Percentiles rank a stretch among this genome's conserved stretches.
These are phyloP conservation scores for Thalassiosira exigua DNA, from an alignment of 352 stramenopile genomes.

Conservation along the genomic window DNA sequence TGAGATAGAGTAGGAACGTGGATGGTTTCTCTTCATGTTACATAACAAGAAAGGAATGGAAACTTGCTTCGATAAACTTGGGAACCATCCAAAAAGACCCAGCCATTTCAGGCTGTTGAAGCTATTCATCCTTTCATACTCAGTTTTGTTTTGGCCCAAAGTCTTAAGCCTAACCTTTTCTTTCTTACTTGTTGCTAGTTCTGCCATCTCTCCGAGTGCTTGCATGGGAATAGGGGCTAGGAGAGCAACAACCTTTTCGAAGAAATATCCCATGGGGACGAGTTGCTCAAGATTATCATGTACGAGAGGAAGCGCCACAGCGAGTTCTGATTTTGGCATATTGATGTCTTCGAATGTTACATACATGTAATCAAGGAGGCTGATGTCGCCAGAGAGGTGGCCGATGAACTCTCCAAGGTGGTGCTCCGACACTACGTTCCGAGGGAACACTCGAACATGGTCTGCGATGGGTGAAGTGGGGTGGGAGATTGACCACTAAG, in stretches of 20 bases:
- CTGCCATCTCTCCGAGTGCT: conserved; percentile 20
- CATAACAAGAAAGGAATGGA: conserved; percentile 29
- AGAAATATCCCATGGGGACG: conserved; percentile 29
- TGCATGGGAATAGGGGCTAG: conserved; percentile 37
- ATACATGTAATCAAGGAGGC: conserved; percentile 46
- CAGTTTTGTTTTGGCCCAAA: conserved; percentile 18
- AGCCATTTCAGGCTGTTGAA: conserved; percentile 43
- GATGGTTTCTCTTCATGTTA: conserved; percentile 49
- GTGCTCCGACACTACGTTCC: conserved; percentile 19
- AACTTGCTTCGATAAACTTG: conserved; percentile 37
- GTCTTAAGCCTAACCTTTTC: conserved; percentile 13
- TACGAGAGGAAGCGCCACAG: conserved; percentile 19
- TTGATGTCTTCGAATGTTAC: conserved; percentile 34
- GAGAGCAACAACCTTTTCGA: conserved; percentile 35
- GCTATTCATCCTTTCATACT: conserved; percentile 37
- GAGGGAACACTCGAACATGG: conserved; percentile 34
- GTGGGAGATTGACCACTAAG: too few species aligned
- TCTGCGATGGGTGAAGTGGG: too few species aligned
- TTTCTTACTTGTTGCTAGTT: conserved; percentile 26
- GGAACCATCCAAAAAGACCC: conserved; percentile 36
- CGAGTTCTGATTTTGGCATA: conserved; percentile 41
- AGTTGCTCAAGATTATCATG: conserved; percentile 15
- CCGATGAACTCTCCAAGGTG: conserved; percentile 31
- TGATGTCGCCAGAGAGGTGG: conserved; percentile 7
- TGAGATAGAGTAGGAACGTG: conserved; percentile 39